Evolutionary conservation across 2,329 filamentous ascomycete genomes (phyloP).

Genomic region (Penicillium sp.): DNA sequence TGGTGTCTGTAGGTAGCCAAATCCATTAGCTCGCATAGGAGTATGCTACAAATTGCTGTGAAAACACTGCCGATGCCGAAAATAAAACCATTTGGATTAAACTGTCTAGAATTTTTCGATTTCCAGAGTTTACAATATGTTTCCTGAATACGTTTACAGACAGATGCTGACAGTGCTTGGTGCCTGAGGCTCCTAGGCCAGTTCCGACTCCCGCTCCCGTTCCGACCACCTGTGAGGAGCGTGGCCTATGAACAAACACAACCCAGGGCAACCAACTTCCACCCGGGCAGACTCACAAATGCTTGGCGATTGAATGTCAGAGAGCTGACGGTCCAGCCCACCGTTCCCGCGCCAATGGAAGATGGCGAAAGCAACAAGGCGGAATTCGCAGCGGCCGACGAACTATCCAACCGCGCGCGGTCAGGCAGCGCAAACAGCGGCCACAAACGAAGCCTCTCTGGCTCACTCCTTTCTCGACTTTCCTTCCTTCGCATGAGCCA

Average conservation of each 20-base stretch:
- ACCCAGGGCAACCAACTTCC: slow-evolving; percentile 1
- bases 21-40: slow-evolving; percentile 6
- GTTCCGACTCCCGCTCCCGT: not conserved
- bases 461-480: slow-evolving; percentile 69
- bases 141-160: too few species aligned
- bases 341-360: slow-evolving; percentile 39
- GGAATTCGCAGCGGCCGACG: slow-evolving; percentile 32
- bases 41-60: slow-evolving; percentile 8
- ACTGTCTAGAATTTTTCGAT: not conserved
- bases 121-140: too few species aligned
- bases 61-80: not conserved
- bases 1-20: slow-evolving; percentile 10
- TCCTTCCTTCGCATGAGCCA: slow-evolving; percentile 65
- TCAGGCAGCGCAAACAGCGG: slow-evolving; percentile 40
- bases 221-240: not conserved
- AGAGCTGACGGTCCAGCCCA: slow-evolving; percentile 26
- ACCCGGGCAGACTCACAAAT: slow-evolving; percentile 9
- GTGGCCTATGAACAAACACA: slow-evolving; percentile 2
- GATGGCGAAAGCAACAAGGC: slow-evolving; percentile 33
- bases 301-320: slow-evolving; percentile 22
- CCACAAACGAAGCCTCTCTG: slow-evolving; percentile 63
- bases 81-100: not conserved
- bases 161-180: too few species aligned
- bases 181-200: not conserved
- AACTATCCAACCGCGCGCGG: slow-evolving; percentile 33